Base-by-base conservation (phyloP, 108 stramenopile species). In the Asterionellopsis glacialis region DNA sequence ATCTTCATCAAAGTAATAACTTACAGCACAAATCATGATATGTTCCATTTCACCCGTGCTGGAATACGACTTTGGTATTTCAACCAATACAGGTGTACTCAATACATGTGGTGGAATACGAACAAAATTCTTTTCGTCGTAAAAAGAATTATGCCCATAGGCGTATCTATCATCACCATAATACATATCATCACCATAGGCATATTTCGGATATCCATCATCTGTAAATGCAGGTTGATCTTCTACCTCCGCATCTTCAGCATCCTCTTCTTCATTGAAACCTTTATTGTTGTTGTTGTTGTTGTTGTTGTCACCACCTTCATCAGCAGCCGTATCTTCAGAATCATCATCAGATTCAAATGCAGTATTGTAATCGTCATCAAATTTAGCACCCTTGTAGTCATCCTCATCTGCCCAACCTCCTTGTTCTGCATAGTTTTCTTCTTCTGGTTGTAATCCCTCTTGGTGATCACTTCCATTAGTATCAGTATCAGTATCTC, bases 1-100 rank as follows among this genome's bases (percentile, higher is more conserved):
- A n/a, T n/a, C n/a, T 72, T 91, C 90, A 55, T 91, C 90, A 59
- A 85, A 77, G 57, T 84, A 91, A 63, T 88, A 91, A 11, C 86
- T 85, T 9, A 87, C 90, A 10, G 84, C 76, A 65, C 84, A 63
- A 38, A 91, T n/a, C n/a, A 75, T 0, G 87, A 50, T 23, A 85
- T 1, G 26, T n/a, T n/a, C n/a, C n/a, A n/a, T n/a, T n/a, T n/a
- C n/a, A n/a, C n/a, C n/a, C n/a, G n/a, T n/a, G 26, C 70, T 61
- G 0, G 48, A 55, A 60, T 87, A 91, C 11, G 68, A 22, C 23
- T 82, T 77, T 19, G 84, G 90, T 14, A 88, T 41, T 56, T 91
- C 90, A 13, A 63, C 82, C 51, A 84, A 62, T 0, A 78, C 70
- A 39, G 83, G 84, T 13, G 77, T 73, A 11, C 70, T 65, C 28